A percentile compares a stretch with the other conserved stretches of the same genome.
Conservation (phyloP, 2,329 filamentous ascomycete species). For the Neodidymelliopsis sp. region DNA sequence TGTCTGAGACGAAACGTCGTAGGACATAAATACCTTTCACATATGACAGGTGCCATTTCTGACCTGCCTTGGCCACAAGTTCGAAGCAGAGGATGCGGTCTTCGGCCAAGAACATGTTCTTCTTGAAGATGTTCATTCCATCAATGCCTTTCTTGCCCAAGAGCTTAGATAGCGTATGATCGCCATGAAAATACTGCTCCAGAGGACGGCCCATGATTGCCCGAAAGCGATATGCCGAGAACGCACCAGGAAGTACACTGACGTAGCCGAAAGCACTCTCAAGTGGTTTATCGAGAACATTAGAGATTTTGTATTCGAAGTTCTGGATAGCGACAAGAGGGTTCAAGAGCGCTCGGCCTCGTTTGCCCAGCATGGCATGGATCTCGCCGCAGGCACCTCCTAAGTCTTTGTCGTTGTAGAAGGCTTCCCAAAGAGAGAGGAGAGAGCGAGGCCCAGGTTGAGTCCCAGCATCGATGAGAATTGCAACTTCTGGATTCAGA, state of each 20-base stretch:
- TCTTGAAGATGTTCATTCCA: slow-evolving; percentile 99
- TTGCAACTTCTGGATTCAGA: slow-evolving; percentile 94
- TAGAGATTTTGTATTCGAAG: slow-evolving; percentile 99
- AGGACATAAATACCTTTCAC: not conserved
- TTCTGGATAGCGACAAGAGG: slow-evolving; percentile 96
- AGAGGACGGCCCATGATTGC: slow-evolving; percentile 97
- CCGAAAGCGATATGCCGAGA: slow-evolving; percentile 97
- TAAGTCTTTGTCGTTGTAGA: slow-evolving; percentile 99
- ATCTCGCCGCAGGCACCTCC: slow-evolving; percentile 99
- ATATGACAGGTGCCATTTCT: slow-evolving; percentile 9
- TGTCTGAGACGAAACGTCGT: too few species aligned
- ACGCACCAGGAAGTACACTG: slow-evolving; percentile 96
- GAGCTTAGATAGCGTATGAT: slow-evolving; percentile 92
- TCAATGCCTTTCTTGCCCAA: slow-evolving; percentile 98
- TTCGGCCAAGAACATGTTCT: slow-evolving; percentile 99
- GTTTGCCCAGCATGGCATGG: slow-evolving; percentile 89
- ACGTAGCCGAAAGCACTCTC: slow-evolving; percentile 98
- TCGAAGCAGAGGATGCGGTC: slow-evolving; percentile 99
- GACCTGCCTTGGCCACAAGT: slow-evolving; percentile 10
- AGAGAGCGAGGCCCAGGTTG: slow-evolving; percentile 94
- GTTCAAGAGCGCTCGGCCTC: slow-evolving; percentile 90
- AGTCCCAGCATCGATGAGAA: slow-evolving; percentile 95
- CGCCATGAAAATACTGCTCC: slow-evolving; percentile 99
- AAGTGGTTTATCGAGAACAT: slow-evolving; percentile 97
- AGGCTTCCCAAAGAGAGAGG: slow-evolving; percentile 93